Base-by-base conservation (phyloP, 305 asterid genomes). In the Fraxinus baroniana region DNA sequence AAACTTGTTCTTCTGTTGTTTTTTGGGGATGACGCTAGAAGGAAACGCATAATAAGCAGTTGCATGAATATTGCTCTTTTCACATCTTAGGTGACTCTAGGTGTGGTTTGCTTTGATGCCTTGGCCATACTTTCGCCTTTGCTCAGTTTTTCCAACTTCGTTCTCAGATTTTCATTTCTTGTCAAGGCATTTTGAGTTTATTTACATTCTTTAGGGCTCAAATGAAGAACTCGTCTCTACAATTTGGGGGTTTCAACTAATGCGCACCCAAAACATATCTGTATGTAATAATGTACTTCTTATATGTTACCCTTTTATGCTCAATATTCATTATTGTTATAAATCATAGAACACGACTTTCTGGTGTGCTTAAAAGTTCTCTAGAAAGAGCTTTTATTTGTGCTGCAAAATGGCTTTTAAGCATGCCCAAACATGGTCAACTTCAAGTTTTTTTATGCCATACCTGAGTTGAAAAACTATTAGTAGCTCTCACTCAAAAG, bases 11-110 rank as follows among this genome's bases (percentile, higher is more conserved):
- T 46, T 46, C 57, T 46, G 18, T 46, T 49, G 76, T 33, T 71
- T 66, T 74, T 74, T 71, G 41, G 78, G 75, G 81, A 70, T 79
- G 78, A 86, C 78, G 28, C 78, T 64, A 68, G 84, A 86, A 76
- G 72, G 83, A 68, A 85, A 75, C 64, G 74, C 84, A 55, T 30
- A 90, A 93, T 88, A 88, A 89, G 83, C 81, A 83, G 87, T 84
- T 82, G 78, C 86, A 79, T 84, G 86, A 79, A 82, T 52, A 77
- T 85, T 46, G 71, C 79, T 83, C 82, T 79, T 70, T 37, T 74
- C 74, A 73, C 28, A 84, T 79, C 76, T 72, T 82, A 78, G 70
- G 86, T 60, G 80, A 68, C 74, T 24, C 68, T 88, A 66, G 74
- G 30, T 80, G 32, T 81, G 62, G 81, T 84, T 81, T 84, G 79